Evolutionary conservation across 2,329 filamentous ascomycete genomes (phyloP).

Genomic region (Colletotrichum caudatum): DNA sequence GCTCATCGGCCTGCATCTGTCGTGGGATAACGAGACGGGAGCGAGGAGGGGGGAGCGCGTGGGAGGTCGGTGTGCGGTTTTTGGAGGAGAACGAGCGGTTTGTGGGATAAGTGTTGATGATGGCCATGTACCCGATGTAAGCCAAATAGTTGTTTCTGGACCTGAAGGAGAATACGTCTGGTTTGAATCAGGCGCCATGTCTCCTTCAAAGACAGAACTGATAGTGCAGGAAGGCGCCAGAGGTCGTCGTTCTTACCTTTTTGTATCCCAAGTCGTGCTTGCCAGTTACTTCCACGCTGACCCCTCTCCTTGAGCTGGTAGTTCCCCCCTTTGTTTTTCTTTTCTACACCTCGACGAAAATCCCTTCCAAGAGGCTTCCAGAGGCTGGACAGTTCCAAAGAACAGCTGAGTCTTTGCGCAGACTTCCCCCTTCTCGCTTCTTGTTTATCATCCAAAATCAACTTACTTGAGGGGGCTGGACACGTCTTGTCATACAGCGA

Average conservation of each 20-base stretch:
- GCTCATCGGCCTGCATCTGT: conserved; percentile 64
- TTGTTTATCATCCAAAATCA: neutral
- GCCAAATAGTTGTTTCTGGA: neutral
- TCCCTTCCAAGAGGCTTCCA: too few relatives aligned
- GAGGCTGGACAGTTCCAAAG: neutral
- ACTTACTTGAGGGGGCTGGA: neutral
- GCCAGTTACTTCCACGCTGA: neutral
- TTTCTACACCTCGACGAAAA: too few relatives aligned
- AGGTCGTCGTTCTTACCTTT: neutral
- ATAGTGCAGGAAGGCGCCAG: neutral
- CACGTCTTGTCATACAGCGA: neutral
- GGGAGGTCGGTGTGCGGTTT: conserved; percentile 59
- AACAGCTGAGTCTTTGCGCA: too few relatives aligned
- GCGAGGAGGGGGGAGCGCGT: conserved; percentile 63
- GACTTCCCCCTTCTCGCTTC: neutral
- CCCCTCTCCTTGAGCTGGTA: neutral
- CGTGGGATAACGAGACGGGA: conserved; percentile 64
- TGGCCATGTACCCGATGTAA: neutral
- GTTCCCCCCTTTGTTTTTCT: neutral
- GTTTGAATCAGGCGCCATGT: neutral
- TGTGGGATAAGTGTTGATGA: neutral
- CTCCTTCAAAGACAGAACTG: neutral
- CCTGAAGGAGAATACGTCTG: neutral
- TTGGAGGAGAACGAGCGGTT: conserved; percentile 33
- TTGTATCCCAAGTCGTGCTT: neutral